Base-by-base conservation (phyloP, 75 land plant genomes). In the Cupressus sempervirens region DNA sequence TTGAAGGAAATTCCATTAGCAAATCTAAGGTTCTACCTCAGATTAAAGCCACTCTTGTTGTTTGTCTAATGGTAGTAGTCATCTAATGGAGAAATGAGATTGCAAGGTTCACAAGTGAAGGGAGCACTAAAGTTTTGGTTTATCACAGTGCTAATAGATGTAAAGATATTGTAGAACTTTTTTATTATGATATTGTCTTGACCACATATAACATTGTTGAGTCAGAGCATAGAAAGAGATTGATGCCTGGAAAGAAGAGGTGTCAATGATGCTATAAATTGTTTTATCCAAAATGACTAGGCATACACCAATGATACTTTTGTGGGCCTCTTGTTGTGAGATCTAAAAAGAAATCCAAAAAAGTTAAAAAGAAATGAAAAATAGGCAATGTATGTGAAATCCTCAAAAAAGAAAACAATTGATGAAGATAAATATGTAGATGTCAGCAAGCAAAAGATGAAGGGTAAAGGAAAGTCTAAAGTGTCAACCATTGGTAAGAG, bases 71-170 rank as follows among this genome's bases (percentile, higher is more conserved):
- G 52, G 97, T 94, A 82, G 99, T 96, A 45, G 94, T 95, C 16
- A 90, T 88, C n/a, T 96, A 97, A 84, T 97, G 99, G 99, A 88
- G 86, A 76, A 91, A 84, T 87, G 99, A 97, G 88, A 92, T 95
- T 77, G 86, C 90, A 18, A 83, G 88, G 76, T 93, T 92, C 80
- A 97, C 99, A 0, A 54, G 82, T 45, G 65, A 88, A 67, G 98
- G 95, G 29, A 94, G 93, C 80, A 87, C 84, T 7, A 93, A 87
- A 65, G 96, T 94, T 68, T 83, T 97, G 67, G 90, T 95, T 43
- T 97, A 92, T 82, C 96, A 97, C 87, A 97, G 97, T 38, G 40
- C 92, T 16, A 91, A 91, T 14, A 84, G 96, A 81, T 85, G 68
- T 45, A 91, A 88, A 73, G 83, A 50, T 82, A 16, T 86, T 32